A percentile compares a stretch with the other conserved stretches of the same genome.
These are phyloP conservation scores for Artemisia argyi DNA, from an alignment of 129 eudicot genomes.

Conservation along the genomic window DNA sequence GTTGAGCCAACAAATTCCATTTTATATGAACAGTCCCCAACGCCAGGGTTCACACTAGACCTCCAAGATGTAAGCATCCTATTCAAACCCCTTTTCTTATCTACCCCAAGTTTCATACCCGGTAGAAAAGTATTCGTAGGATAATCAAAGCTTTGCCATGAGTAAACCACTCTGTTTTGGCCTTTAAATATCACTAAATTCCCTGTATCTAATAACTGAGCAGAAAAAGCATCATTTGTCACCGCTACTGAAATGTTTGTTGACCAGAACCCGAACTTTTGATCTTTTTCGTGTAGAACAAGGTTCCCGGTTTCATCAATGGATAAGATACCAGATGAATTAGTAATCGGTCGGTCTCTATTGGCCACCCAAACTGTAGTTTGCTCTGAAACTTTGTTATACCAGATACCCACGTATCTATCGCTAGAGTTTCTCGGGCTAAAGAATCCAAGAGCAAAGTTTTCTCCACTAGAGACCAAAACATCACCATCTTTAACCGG, in stretches of 20 bases:
- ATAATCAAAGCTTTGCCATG: conserved; percentile 51
- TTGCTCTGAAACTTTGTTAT: conserved; percentile 43
- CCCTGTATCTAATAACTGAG: conserved; percentile 44
- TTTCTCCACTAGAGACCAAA: conserved; percentile 36
- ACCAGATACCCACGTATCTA: conserved; percentile 54
- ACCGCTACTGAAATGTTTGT: conserved; percentile 25
- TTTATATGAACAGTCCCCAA: conserved; percentile 38
- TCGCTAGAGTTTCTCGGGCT: conserved; percentile 36
- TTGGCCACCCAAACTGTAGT: conserved; percentile 50
- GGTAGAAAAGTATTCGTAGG: conserved; percentile 49
- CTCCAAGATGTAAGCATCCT: conserved; percentile 40
- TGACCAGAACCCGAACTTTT: conserved; percentile 32
- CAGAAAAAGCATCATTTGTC: neutral
- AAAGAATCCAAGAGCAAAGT: conserved; percentile 48
- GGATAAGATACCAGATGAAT: conserved; percentile 24
- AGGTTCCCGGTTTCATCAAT: conserved; percentile 39
- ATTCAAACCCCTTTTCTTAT: conserved; percentile 39
- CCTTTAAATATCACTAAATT: conserved; percentile 39
- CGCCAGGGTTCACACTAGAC: conserved; percentile 37
- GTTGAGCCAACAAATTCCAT: conserved; percentile 42
- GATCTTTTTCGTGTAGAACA: conserved; percentile 4
- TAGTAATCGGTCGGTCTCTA: conserved; percentile 33
- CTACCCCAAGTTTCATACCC: conserved; percentile 41
- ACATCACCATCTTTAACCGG: conserved; percentile 37
- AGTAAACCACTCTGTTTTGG: conserved; percentile 10